Evolutionary conservation across 78 protist genomes (phyloP), one percentile per base, ranked within the genome.

Genomic region (Tieghemostelium lacteum): DNA sequence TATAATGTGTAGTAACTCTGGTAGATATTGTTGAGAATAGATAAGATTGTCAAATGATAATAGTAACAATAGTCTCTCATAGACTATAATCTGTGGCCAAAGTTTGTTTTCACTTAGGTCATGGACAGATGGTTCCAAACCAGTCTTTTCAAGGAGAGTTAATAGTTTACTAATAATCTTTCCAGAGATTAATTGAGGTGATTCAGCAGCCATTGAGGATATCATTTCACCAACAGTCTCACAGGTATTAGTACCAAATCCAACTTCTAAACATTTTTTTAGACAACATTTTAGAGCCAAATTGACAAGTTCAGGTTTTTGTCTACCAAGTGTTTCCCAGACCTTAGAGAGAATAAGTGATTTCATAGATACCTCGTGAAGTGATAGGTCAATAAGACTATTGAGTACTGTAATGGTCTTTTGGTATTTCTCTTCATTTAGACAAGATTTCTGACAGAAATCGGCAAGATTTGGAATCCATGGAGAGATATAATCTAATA

Each of bases 401-500:
- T 55, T 42, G 19, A 89, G 55, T 16, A 89, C 65, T 26, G 16
- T 60, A 28, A 40, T 61, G 8, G 87, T 66, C 42, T 77, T 57
- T 6, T 58, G 50, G 37, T 33, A 69, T 2, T 37, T 24, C 20
- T 55, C 87, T n/a, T 31, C 60, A n/a, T 14, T 42, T 5, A 20
- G 26, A 3, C 34, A 26, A 12, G 83, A 28, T 26, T 76, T 73
- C 31, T 74, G 85, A 65, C 73, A 64, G 42, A 75, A 74, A 2
- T 34, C 17, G 7, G 50, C 70, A 0, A 93, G 72, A 69, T 93
- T 93, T 7, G 52, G 71, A 40, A 93, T 85, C 96, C 96, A 93
- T 22, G 96, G 96, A 62, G 87, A 61, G 40, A 93, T 70, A 49
- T 93, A 93, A 66, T 89, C 92, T 20, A 93, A 73, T 20, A 74